Percentiles rank a stretch among this genome's conserved stretches.
phyloP scores from a whole-genome alignment of 306 rosid genomes.

The Astragalus membranaceus region DNA sequence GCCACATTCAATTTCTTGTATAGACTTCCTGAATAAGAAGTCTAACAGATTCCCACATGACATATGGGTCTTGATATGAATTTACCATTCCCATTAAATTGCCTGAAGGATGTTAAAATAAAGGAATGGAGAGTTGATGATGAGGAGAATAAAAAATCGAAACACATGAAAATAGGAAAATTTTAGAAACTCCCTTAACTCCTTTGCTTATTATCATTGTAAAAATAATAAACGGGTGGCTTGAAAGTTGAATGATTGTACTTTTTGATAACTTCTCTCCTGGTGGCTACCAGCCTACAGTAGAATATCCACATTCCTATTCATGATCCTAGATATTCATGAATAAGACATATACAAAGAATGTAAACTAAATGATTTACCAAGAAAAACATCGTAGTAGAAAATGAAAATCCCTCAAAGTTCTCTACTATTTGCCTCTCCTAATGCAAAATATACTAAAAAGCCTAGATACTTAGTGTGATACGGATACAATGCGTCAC shows the following conservation, averaged over 20 bases:
- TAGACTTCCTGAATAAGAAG: no score
- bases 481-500: no score
- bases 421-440: not conserved
- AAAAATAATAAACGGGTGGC: not conserved
- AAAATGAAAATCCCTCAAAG: not conserved
- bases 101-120: constrained; percentile 6
- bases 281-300: not conserved
- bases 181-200: not conserved
- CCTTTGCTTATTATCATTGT: not conserved
- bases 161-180: not conserved
- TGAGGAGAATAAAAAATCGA: constrained; percentile 5
- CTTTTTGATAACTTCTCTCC: not conserved
- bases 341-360: not conserved
- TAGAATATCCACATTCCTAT: not conserved
- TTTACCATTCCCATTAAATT: constrained; percentile 12
- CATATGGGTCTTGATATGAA: not conserved
- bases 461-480: no score
- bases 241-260: constrained; percentile 3
- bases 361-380: not conserved
- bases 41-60: not conserved
- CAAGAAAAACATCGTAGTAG: not conserved
- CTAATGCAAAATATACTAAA: not conserved
- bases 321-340: not conserved
- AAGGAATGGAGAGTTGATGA: constrained; percentile 4
- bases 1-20: no score